Percentiles rank a stretch among this genome's conserved stretches.
These are phyloP conservation scores for Pelargonium cotyledonis DNA, from an alignment of 441 rosid genomes.

Conservation along the genomic window DNA sequence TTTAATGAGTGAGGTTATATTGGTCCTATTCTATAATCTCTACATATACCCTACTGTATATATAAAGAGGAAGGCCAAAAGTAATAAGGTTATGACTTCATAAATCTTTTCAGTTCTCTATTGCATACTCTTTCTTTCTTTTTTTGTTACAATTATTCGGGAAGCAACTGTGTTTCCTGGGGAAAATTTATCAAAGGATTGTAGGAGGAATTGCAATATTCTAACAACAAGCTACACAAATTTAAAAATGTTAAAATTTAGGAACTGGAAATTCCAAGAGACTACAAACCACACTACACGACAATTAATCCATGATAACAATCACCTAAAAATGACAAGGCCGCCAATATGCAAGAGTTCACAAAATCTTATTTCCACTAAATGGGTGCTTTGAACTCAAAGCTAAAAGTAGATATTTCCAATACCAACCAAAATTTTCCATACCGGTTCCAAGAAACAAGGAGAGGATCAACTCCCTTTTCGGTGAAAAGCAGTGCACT, in stretches of 20 bases:
- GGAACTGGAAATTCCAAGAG: neutral
- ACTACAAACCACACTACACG: neutral
- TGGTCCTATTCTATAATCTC: no score
- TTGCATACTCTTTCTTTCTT: no score
- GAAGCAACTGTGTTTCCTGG: constrained; percentile 6
- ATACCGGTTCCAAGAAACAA: constrained; percentile 95
- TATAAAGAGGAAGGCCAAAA: no score
- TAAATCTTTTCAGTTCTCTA: no score
- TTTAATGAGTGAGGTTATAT: no score
- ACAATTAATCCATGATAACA: neutral
- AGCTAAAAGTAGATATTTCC: neutral
- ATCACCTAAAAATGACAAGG: neutral
- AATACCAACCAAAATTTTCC: constrained; percentile 19
- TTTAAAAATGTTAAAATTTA: no score
- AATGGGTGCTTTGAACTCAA: no score
- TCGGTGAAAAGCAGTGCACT: constrained; percentile 90
- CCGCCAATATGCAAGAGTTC: neutral
- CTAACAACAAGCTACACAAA: no score
- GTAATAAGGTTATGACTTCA: no score
- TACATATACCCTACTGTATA: no score
- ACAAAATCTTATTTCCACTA: neutral
- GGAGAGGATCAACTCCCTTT: constrained; percentile 82
- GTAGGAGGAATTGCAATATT: neutral
- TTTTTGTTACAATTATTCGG: neutral
- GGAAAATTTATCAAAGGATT: no score